Base-by-base conservation (phyloP, 768 basidiomycete species). In the Suillus paluster region DNA sequence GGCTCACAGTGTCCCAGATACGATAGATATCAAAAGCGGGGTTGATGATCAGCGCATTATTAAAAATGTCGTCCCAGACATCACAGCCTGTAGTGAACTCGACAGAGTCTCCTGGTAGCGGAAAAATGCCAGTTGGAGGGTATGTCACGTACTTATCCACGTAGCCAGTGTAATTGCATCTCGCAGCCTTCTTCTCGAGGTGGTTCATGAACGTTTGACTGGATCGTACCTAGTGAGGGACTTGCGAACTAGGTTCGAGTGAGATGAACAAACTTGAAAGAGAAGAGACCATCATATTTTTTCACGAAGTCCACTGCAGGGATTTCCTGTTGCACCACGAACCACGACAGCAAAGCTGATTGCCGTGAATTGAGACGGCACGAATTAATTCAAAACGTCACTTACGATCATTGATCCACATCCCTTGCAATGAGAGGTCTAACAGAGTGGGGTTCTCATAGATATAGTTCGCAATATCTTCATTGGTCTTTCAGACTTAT, bases 21-120 rank as follows among this genome's bases (percentile, higher is more conserved):
- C 87, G 83, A 70, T 92, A 93, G 7, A 90, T 80, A 66, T 92
- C 81, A 77, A 92, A 93, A 0, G 87, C 89, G 0, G 91, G 91
- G 67, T 92, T 92, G 63, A 89, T 74, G 3, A 73, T 58, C 23
- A 90, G 64, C 0, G 91, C 85, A 0, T 82, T 86, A 21, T 86
- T 72, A 67, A 88, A 85, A 57, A 92, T 86, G 44, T 78, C 73
- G 23, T 83, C 79, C 90, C 88, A 92, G 1, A 91, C 71, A 66
- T 91, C 86, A 63, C 91, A 92, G 21, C 83, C 86, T 11, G 64
- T 69, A 36, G 81, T 80, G 1, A 69, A 73, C 9, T 76, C 70
- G 0, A 77, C 77, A 0, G 84, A 84, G 19, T 74, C 80, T 11
- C 86, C 86, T 0, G 90, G 90, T 0, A 92, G 79, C 15, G 91